A percentile compares a stretch with the other conserved stretches of the same genome.
Conservation (phyloP, 2,329 filamentous ascomycete genomes). For the Lasiodiplodia theobromae region DNA sequence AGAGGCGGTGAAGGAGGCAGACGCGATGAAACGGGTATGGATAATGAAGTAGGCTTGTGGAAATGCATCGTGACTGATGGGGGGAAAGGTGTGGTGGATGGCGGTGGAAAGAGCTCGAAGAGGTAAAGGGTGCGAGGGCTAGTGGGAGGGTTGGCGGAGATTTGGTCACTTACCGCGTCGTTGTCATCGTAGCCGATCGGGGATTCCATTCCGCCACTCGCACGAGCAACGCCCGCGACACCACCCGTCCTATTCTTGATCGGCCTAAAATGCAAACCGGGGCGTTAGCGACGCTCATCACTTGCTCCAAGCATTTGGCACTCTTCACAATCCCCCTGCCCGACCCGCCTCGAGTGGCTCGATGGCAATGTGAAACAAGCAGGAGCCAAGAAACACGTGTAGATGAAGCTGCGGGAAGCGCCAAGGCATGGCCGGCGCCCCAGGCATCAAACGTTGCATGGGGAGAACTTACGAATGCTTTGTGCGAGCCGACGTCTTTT, state of each 20-base stretch:
- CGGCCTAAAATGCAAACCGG: constrained; percentile 61
- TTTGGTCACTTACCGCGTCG: constrained; percentile 59
- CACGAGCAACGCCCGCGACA: constrained; percentile 71
- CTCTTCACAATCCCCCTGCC: background rate
- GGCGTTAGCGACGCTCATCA: constrained; percentile 9
- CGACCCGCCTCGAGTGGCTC: constrained; percentile 8
- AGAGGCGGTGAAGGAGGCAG: constrained; percentile 44
- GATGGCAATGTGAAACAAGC: constrained; percentile 28
- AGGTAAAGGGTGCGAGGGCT: constrained; percentile 44
- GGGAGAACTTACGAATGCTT: constrained; percentile 29
- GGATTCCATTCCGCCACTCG: constrained; percentile 69
- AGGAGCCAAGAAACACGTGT: constrained; percentile 29
- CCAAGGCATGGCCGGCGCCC: constrained; percentile 9
- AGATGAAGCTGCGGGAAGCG: constrained; percentile 17
- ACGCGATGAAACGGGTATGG: constrained; percentile 30
- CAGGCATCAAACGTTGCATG: constrained; percentile 14
- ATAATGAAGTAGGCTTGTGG: constrained; percentile 36
- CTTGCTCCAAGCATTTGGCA: background rate
- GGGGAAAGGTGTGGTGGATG: constrained; percentile 32
- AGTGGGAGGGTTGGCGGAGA: constrained; percentile 52
- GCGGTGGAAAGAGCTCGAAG: constrained; percentile 31
- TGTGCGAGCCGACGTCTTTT: constrained; percentile 29
- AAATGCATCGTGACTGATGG: constrained; percentile 45
- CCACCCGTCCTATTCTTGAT: constrained; percentile 77
- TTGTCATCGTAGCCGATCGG: constrained; percentile 66